A percentile compares a stretch with the other conserved stretches of the same genome.
Evolutionary conservation across 2,329 filamentous ascomycete genomes (phyloP).

Genomic region (Zymoseptoria ardabiliae): DNA sequence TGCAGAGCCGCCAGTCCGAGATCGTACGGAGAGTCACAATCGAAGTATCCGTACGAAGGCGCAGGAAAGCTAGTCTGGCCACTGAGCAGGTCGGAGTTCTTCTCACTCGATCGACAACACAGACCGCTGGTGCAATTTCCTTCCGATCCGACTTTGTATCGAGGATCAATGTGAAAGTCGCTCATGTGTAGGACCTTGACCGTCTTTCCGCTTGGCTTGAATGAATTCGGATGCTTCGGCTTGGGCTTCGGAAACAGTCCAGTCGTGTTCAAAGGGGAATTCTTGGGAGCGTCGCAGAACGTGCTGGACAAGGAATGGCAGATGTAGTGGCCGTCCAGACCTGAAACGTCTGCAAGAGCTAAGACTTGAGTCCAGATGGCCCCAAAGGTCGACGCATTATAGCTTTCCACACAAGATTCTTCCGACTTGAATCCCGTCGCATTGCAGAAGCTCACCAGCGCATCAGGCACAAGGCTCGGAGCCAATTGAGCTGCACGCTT

Average conservation of each 20-base stretch:
- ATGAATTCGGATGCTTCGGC: constrained; percentile 38
- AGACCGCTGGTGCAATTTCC: constrained; percentile 46
- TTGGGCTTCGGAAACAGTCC: constrained; percentile 49
- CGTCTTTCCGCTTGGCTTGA: constrained; percentile 44
- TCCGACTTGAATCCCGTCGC: constrained; percentile 41
- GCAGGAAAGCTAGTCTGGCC: constrained; percentile 40
- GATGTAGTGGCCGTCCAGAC: constrained; percentile 51
- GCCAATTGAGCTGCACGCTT: constrained; percentile 45
- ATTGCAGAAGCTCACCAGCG: constrained; percentile 47
- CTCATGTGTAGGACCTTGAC: constrained; percentile 52
- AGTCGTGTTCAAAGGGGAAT: constrained; percentile 39
- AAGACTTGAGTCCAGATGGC: constrained; percentile 53
- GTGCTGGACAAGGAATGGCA: constrained; percentile 43
- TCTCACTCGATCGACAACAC: constrained; percentile 44
- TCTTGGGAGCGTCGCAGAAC: constrained; percentile 43
- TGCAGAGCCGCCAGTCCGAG: constrained; percentile 50
- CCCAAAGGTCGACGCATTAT: constrained; percentile 43
- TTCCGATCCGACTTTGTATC: constrained; percentile 47
- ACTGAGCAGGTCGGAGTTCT: constrained; percentile 30
- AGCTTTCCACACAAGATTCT: constrained; percentile 42
- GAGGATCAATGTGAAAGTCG: constrained; percentile 48
- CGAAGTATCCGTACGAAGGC: constrained; percentile 48
- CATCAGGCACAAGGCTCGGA: constrained; percentile 43
- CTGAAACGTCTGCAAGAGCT: constrained; percentile 45
- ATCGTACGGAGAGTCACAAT: constrained; percentile 53